These are phyloP conservation scores for Murraya paniculata DNA, from an alignment of 345 rosid species.

Conservation along the genomic window DNA sequence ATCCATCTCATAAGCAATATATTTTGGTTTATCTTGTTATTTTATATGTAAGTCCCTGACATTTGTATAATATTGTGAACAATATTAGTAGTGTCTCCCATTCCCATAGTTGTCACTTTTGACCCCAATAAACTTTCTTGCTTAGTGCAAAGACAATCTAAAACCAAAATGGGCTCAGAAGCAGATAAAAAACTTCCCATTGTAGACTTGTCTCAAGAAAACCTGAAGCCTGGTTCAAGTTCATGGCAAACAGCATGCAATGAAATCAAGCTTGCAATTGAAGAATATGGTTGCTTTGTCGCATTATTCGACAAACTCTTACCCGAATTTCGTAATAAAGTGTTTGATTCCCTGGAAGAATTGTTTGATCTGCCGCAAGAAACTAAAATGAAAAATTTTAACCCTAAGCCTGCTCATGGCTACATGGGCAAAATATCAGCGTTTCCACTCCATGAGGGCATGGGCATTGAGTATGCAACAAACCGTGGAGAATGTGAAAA, in stretches of 20 bases:
- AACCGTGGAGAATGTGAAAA: constrained; percentile 22
- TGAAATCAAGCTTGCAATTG: constrained; percentile 41
- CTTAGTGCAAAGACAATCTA: neutral
- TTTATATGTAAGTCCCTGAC: neutral
- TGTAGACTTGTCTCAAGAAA: constrained; percentile 33
- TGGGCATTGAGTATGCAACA: constrained; percentile 44
- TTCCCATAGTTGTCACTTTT: neutral
- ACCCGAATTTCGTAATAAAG: constrained; percentile 18
- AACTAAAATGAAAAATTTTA: constrained; percentile 34
- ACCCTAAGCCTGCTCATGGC: constrained; percentile 44
- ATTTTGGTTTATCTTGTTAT: too few relatives aligned
- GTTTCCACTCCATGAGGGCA: constrained; percentile 44
- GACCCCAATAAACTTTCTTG: neutral
- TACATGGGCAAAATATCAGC: constrained; percentile 36
- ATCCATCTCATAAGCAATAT: neutral
- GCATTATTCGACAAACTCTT: constrained; percentile 34
- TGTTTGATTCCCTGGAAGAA: constrained; percentile 29
- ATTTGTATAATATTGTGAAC: neutral
- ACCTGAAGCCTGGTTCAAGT: constrained; percentile 35
- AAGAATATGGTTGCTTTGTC: constrained; percentile 53
- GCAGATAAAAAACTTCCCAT: constrained; percentile 18
- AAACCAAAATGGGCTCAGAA: constrained; percentile 20
- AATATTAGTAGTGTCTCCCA: neutral
- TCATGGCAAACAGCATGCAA: constrained; percentile 41
- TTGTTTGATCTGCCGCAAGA: constrained; percentile 48